These are phyloP conservation scores for Mollisiaceae sp. DNA, from an alignment of 2,329 filamentous ascomycete genomes.

Conservation along the genomic window DNA sequence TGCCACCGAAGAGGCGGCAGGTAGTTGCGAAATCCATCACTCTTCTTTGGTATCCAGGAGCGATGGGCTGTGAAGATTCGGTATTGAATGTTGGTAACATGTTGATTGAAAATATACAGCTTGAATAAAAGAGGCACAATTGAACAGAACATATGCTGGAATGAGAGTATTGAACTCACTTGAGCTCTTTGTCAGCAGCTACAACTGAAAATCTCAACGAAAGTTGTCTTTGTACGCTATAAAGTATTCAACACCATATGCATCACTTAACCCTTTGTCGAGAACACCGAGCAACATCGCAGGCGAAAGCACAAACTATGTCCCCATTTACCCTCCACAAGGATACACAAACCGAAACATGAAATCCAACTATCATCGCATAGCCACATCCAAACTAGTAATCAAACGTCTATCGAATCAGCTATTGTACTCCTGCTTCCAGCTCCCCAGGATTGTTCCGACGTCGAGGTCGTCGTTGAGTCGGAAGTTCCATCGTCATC, in stretches of 20 bases:
- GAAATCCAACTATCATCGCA: neutral
- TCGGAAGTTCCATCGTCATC: neutral
- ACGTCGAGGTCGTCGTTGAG: constrained; percentile 3
- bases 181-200: neutral
- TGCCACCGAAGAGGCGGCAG: neutral
- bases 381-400: neutral
- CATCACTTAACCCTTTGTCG: constrained; percentile 1
- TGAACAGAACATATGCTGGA: neutral
- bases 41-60: neutral
- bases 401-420: neutral
- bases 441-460: neutral
- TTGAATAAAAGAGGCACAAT: neutral
- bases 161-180: neutral
- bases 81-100: neutral
- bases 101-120: neutral
- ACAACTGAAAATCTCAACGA: neutral
- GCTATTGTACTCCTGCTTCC: neutral
- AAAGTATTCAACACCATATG: neutral
- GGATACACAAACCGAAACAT: neutral
- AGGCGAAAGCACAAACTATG: neutral
- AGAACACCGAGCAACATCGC: neutral
- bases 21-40: neutral
- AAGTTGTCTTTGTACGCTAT: neutral
- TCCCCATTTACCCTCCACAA: neutral
- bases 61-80: neutral